These are phyloP conservation scores for Hortaea sp. DNA, from an alignment of 2,329 filamentous ascomycete genomes.

Conservation along the genomic window DNA sequence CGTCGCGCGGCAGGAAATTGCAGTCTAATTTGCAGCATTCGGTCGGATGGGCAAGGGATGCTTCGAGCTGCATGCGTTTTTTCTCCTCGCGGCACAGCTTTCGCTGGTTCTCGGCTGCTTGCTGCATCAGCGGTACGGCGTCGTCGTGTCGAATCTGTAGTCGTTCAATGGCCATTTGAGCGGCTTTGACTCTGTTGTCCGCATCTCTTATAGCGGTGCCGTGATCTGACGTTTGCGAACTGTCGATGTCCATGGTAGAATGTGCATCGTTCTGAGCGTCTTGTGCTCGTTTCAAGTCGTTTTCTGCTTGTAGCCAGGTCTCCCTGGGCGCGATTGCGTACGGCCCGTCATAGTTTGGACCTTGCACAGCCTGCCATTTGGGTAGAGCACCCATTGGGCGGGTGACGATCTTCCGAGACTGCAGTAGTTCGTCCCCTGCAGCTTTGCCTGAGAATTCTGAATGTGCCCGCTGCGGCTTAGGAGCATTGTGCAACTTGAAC, in stretches of 20 bases:
- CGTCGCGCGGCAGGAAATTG: constrained; percentile 23
- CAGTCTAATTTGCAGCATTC: constrained; percentile 20
- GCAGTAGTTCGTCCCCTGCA: constrained; percentile 21
- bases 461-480: constrained; percentile 4
- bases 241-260: neutral
- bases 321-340: constrained; percentile 14
- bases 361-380: constrained; percentile 36
- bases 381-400: constrained; percentile 33
- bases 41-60: neutral
- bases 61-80: constrained; percentile 13
- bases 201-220: neutral
- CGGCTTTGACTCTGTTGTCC: constrained; percentile 2
- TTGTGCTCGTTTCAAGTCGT: constrained; percentile 14
- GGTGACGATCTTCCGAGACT: constrained; percentile 24
- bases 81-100: constrained; percentile 15
- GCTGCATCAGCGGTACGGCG: constrained; percentile 3
- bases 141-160: constrained; percentile 4
- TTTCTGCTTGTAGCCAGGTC: constrained; percentile 18
- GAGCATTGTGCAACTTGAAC: constrained; percentile 12
- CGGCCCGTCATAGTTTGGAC: constrained; percentile 32
- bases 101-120: constrained; percentile 26
- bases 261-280: constrained; percentile 4
- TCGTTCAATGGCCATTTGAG: constrained; percentile 3
- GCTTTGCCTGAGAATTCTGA: neutral
- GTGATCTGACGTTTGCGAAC: neutral